phyloP scores from a whole-genome alignment of 805 yeast species.

The Metschnikowia rubicola region DNA sequence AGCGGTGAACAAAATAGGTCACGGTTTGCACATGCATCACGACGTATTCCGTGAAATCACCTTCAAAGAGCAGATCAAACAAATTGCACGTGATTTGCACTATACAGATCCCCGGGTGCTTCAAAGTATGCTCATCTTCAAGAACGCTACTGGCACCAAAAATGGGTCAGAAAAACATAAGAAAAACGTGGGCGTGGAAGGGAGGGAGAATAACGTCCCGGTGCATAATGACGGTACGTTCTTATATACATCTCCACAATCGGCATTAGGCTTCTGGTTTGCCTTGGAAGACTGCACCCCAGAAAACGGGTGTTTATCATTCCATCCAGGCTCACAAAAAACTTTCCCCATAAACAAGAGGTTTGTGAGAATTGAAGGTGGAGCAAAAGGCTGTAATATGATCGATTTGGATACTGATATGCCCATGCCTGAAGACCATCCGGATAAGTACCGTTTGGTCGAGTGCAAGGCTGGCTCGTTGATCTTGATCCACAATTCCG shows the following conservation, averaged over 20 bases:
- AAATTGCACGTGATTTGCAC: slow-evolving; percentile 50
- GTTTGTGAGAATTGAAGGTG: slow-evolving; percentile 53
- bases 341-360: slow-evolving; percentile 53
- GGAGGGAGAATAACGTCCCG: slow-evolving; percentile 59
- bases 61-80: slow-evolving; percentile 45
- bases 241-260: slow-evolving; percentile 65
- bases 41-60: slow-evolving; percentile 49
- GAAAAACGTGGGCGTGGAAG: slow-evolving; percentile 9
- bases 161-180: background rate
- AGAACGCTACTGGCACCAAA: slow-evolving; percentile 49
- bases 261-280: slow-evolving; percentile 78
- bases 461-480: slow-evolving; percentile 71
- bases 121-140: slow-evolving; percentile 77
- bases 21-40: slow-evolving; percentile 63
- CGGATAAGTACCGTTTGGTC: slow-evolving; percentile 44
- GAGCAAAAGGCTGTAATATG: slow-evolving; percentile 57
- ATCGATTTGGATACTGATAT: slow-evolving; percentile 28
- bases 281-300: slow-evolving; percentile 71
- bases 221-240: slow-evolving; percentile 76
- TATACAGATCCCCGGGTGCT: slow-evolving; percentile 66
- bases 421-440: slow-evolving; percentile 25
- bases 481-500: slow-evolving; percentile 67
- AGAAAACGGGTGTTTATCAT: slow-evolving; percentile 66
- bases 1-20: slow-evolving; percentile 77
- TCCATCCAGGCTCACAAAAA: slow-evolving; percentile 69